Percentiles rank a stretch among this genome's conserved stretches.
Conservation (phyloP, 2,329 filamentous ascomycete species). For the Talaromyces sp. region DNA sequence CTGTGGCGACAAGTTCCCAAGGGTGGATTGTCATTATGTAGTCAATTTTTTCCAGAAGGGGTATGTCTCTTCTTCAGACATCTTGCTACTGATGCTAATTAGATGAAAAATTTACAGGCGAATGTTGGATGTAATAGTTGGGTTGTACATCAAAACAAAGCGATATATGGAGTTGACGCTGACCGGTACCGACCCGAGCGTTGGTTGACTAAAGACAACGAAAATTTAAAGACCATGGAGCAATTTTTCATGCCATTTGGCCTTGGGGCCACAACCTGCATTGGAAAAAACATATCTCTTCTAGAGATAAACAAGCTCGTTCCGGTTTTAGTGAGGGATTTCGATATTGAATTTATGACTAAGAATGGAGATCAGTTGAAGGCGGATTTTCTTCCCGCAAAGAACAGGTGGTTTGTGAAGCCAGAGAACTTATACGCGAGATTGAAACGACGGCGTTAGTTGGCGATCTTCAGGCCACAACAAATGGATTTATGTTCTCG, state of each 20-base stretch:
- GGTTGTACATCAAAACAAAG: background rate
- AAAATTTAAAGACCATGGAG: background rate
- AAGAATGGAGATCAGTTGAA: background rate
- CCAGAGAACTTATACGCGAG: background rate
- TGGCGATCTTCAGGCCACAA: background rate
- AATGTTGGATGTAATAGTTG: background rate
- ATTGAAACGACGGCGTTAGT: background rate
- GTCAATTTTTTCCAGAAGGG: background rate
- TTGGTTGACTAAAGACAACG: background rate
- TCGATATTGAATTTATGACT: background rate
- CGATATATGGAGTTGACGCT: background rate
- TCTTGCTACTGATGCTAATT: too few species aligned
- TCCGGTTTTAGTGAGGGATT: background rate
- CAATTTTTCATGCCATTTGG: background rate
- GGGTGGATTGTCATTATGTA: background rate
- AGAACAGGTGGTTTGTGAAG: background rate
- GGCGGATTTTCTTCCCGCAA: background rate
- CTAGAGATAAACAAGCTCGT: background rate
- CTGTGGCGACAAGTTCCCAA: background rate
- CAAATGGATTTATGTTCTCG: background rate
- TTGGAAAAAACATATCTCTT: background rate
- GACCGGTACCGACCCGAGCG: background rate
- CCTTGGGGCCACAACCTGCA: background rate
- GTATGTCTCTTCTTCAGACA: background rate
- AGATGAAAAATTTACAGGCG: background rate